Evolutionary conservation across 768 basidiomycete genomes (phyloP), one percentile per base, ranked within the genome.

Genomic region (Pleurotus ostreatus): DNA sequence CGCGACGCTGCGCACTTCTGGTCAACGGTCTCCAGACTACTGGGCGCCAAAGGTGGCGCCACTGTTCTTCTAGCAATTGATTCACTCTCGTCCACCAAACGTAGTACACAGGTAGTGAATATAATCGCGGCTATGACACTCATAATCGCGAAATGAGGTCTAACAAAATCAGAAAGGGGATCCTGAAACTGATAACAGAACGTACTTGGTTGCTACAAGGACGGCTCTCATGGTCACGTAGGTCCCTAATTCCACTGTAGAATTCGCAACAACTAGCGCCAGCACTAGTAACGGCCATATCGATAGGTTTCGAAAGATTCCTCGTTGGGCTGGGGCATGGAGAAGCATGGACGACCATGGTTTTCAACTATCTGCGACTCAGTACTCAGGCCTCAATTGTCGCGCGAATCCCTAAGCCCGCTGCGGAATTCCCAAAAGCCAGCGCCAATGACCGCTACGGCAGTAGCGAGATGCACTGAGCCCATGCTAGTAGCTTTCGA

Each of bases 221-320:
- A 89, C 88, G 1, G 85, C 84, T 59, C 80, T 77, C 70, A 79
- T 74, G 55, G 55, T 75, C 72, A 55, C 78, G 71, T 58, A 89
- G 66, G 64, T 86, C 85, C 62, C 73, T 68, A 45, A 76, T 81
- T 1, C 82, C 82, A 48, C 70, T 74, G 57, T 80, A 78, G 58
- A 87, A 91, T 68, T 88, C 86, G 83, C 83, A 89, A 38, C 74
- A 59, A 0, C 86, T 88, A 1, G 79, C 85, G 7, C 65, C 69
- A 18, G 80, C 85, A 8, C 64, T 68, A 18, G 73, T 71, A 13
- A 88, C 56, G 7, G 86, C 82, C 12, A 85, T 69, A 2, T 30
- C n/a, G n/a, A 38, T 26, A 5, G 84, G 78, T 2, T 82, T 57
- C 8, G 22, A 13, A 7, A 73, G 63, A 11, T 30, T 23, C 30